Evolutionary conservation across 768 basidiomycete species (phyloP).

Genomic region (Mrakia frigida): DNA sequence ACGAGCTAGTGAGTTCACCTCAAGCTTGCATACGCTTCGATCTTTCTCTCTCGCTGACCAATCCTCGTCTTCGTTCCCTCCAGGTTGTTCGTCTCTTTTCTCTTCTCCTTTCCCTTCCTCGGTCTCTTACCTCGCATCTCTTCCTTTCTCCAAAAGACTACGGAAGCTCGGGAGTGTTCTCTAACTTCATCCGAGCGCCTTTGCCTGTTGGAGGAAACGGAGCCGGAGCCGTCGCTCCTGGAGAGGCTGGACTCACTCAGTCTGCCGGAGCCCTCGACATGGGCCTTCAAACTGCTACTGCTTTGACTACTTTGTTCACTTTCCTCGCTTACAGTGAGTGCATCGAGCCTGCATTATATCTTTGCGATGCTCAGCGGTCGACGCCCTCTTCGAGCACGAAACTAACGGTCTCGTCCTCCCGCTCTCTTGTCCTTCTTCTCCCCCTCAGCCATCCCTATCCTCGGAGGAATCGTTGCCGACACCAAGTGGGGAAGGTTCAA

Average conservation of each 20-base stretch:
- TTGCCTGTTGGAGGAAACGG: slow-evolving; percentile 40
- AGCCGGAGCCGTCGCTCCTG: slow-evolving; percentile 31
- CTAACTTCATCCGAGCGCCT: slow-evolving; percentile 39
- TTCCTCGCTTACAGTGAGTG: slow-evolving; percentile 17
- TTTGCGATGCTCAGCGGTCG: too few species aligned
- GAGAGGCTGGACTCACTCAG: background rate
- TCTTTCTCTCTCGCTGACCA: too few species aligned
- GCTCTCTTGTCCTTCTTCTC: background rate
- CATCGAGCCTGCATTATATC: too few species aligned
- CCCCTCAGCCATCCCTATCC: slow-evolving; percentile 31
- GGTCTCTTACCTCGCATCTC: too few species aligned
- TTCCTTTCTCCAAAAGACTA: background rate
- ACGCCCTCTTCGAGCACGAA: too few species aligned
- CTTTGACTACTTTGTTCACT: slow-evolving; percentile 2
- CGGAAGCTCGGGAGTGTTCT: slow-evolving; percentile 34
- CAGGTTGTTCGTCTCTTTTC: too few species aligned
- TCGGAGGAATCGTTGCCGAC: slow-evolving; percentile 43
- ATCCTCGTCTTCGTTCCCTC: too few species aligned
- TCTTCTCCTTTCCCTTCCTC: too few species aligned
- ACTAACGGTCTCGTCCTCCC: too few species aligned
- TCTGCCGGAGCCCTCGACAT: slow-evolving; percentile 15
- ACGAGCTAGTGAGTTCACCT: slow-evolving; percentile 31
- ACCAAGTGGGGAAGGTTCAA: slow-evolving; percentile 39
- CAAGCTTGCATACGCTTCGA: too few species aligned
- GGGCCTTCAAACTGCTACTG: slow-evolving; percentile 39